Base-by-base conservation (phyloP, 2,329 filamentous ascomycete genomes). In the Fusarium veterinarium region DNA sequence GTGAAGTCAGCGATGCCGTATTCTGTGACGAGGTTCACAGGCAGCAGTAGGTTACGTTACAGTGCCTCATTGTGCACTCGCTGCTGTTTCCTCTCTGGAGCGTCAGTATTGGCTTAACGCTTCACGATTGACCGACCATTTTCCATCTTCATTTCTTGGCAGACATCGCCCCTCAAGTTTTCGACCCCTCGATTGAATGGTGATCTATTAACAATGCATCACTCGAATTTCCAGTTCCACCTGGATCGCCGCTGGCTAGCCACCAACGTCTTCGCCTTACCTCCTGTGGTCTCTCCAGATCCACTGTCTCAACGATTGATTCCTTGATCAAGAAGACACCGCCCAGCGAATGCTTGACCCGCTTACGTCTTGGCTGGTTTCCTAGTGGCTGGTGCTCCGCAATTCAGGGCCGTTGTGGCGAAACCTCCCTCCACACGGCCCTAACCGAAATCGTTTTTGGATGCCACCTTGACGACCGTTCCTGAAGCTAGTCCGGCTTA, bases 281-380 rank as follows among this genome's bases (percentile, higher is more conserved):
- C 5, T 10, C 0, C 0, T 16, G 3, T 12, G 11, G 6, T 31
- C 9, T 31, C 9, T 3, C 5, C 3, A 5, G 7, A 4, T 6
- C 13, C 2, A 4, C 35, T 19, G 0, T 19, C 23, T 20, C 12
- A 28, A 1, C 14, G 8, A 30, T 2, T 12, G 0, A 17, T n/a
- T n/a, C 14, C 14, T 48, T 1, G 0, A 31, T 2, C 16, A n/a
- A 3, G 7, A 12, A 48, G 16, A 17, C 13, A 5, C 1, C 16
- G 13, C 3, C 16, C 16, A 37, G 35, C 16, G 3, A 13, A 3
- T 23, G 20, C 30, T 33, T 37, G 20, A 23, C 20, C 3, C 5
- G 14, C 2, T 19, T 4, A 9, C 3, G 28, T 30, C 19, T 28
- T 28, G 9, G 25, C 9, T 33, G 13, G 14, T 16, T 33, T 14